Base-by-base conservation (phyloP, 202 grass and related monocot genomes). In the Panicum hallii region DNA sequence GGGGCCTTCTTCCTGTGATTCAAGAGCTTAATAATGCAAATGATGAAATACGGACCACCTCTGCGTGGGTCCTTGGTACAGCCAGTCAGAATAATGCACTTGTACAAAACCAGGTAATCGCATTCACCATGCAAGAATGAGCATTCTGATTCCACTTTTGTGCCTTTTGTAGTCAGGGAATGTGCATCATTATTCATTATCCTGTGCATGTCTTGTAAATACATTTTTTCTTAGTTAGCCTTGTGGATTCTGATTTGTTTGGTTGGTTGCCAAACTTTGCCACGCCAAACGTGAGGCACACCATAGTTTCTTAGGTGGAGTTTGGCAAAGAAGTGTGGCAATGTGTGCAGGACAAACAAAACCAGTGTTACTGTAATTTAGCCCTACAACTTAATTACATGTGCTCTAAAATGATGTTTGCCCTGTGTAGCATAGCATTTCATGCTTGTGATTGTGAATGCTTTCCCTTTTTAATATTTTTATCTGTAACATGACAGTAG, bases 61-160 rank as follows among this genome's bases (percentile, higher is more conserved):
- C 91, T 80, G 88, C 91, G 7, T 99, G 93, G 97, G 77, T 99
- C 78, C 82, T 99, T 80, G 93, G 93, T 62, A 99, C 84, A 92
- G 93, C 91, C 72, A 75, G 90, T 88, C 93, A 99, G 83, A 96
- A 99, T 79, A 94, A 94, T 56, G 84, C 87, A 47, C 26, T 89
- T 87, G 97, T 99, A 56, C 93, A 99, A 92, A 87, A 92, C 81
- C 93, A 99, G 94, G 93, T 91, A 92, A 87, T 57, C n/a, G 2
- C 48, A 28, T 77, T 75, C 72, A 56, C 23, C 34, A 32, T 69
- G 0, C 49, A 72, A 43, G 34, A 74, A 53, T 63, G 40, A 61
- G 22, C 22, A 79, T 50, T 58, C 67, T 65, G 32, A 78, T 85
- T 65, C 8, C 14, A 63, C 34, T 1, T 5, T 3, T 46, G 32